Evolutionary conservation across 2,329 filamentous ascomycete species (phyloP), one percentile per base, ranked within the genome.

Genomic region (Paradendryphiella salina): DNA sequence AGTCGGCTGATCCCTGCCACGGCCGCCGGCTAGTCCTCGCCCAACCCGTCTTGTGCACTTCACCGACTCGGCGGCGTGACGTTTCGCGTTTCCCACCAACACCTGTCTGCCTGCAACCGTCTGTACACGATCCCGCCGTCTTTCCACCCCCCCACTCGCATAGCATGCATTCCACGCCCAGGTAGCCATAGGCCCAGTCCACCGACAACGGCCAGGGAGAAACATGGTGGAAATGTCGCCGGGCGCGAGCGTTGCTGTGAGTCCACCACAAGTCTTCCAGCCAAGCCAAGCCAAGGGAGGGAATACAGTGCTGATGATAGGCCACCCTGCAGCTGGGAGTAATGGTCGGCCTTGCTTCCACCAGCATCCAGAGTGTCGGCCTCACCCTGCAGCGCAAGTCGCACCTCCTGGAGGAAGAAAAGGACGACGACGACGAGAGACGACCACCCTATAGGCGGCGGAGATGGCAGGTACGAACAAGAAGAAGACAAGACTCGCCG

Each of bases 321-420:
- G 10, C 47, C 56, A 45, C 10, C 28, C 5, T 31, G 45, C 69
- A 95, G 90, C 82, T 97, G 69, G 94, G 94, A 68, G 91, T 99
- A 70, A 76, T 96, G 58, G 93, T 96, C 70, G 94, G 94, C 64
- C 82, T 99, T 59, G 73, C 96, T 63, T 97, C 93, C 51, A 96
- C 94, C 53, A 94, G 91, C 72, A 84, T 97, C 18, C 94, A 99
- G 75, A 96, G 92, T 73, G 80, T 99, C 65, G 94, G 94, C 61
- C 82, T 99, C 59, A 99, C 94, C 26, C 82, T 99, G 20, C 94
- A 99, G 77, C 90, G 94, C 72, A 97, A 99, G 76, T 97, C 94
- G 58, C 94, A 99, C 77, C 87, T 99, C 62, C 85, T 97, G 69
- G 94, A 99, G 79, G 94, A 99, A 77, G 90, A 95, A 77, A 96